Percentiles rank a stretch among this genome's conserved stretches.
phyloP scores from a whole-genome alignment of 352 stramenopile genomes.

The Phytophthora sansomeana region DNA sequence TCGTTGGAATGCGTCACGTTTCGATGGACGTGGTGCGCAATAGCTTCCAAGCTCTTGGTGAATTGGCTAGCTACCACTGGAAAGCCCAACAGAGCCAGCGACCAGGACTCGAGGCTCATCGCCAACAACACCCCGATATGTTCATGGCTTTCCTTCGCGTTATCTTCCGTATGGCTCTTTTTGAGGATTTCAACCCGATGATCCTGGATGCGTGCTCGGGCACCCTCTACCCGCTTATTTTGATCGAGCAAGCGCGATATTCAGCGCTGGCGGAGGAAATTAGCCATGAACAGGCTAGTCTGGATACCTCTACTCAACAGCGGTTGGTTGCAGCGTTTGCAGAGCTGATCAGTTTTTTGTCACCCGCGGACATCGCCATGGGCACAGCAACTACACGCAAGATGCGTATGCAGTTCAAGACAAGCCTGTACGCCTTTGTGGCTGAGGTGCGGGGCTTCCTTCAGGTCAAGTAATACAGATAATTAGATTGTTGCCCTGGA shows the following conservation, averaged over 20 bases:
- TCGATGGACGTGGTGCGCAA: constrained; percentile 79
- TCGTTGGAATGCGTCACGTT: constrained; percentile 81
- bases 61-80: constrained; percentile 77
- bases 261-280: constrained; percentile 75
- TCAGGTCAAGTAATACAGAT: constrained; percentile 70
- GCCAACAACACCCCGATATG: constrained; percentile 57
- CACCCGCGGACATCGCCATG: constrained; percentile 66
- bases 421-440: constrained; percentile 83
- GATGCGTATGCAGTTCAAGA: constrained; percentile 81
- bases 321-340: constrained; percentile 68
- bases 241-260: constrained; percentile 81
- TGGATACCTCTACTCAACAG: constrained; percentile 55
- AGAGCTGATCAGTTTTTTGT: constrained; percentile 73
- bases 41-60: constrained; percentile 84
- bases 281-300: constrained; percentile 51
- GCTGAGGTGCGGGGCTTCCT: constrained; percentile 85
- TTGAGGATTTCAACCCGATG: constrained; percentile 80
- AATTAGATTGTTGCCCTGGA: constrained; percentile 12
- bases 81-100: constrained; percentile 61
- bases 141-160: constrained; percentile 81
- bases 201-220: constrained; percentile 77
- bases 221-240: constrained; percentile 82
- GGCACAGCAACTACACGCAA: constrained; percentile 70
- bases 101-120: constrained; percentile 56
- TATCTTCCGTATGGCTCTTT: constrained; percentile 83